These are phyloP conservation scores for Isoetes taiwanensis DNA, from an alignment of 75 land plant species.

Conservation along the genomic window DNA sequence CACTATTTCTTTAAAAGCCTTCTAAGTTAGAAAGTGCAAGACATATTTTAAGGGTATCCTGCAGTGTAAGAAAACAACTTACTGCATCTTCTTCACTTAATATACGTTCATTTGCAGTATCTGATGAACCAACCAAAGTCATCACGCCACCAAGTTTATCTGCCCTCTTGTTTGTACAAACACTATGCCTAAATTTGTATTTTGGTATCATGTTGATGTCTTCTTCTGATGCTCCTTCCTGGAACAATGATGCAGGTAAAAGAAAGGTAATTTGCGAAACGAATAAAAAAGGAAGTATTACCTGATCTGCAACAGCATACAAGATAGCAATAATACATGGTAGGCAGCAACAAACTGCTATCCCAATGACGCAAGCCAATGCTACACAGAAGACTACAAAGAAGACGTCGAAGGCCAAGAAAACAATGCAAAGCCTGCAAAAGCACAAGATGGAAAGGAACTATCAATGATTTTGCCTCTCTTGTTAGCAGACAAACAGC, in stretches of 20 bases:
- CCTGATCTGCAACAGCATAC: constrained; percentile 8
- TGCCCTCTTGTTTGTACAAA: constrained; percentile 25
- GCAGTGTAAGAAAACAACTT: constrained; percentile 17
- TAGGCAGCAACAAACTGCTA: constrained; percentile 3
- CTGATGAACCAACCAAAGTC: constrained; percentile 33
- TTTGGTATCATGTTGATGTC: constrained; percentile 41
- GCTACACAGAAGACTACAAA: constrained; percentile 5
- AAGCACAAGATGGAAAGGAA: too few species aligned
- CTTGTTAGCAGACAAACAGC: too few species aligned
- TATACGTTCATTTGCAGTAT: constrained; percentile 31
- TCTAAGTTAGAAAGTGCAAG: neutral
- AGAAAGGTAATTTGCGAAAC: too few species aligned
- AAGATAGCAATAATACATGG: constrained; percentile 1
- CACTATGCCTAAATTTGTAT: constrained; percentile 35
- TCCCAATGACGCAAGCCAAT: constrained; percentile 4
- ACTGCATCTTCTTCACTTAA: constrained; percentile 64
- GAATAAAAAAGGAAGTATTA: too few species aligned
- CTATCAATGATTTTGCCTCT: too few species aligned
- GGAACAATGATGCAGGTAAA: too few species aligned
- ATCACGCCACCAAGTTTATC: constrained; percentile 33
- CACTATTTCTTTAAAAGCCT: neutral
- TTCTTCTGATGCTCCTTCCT: constrained; percentile 76
- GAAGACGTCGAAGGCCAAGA: constrained; percentile 1
- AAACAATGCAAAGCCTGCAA: neutral
- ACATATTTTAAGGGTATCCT: neutral